A percentile compares a stretch with the other conserved stretches of the same genome.
Evolutionary conservation across 2,329 filamentous ascomycete genomes (phyloP).

Genomic region (Gyromitra esculenta): DNA sequence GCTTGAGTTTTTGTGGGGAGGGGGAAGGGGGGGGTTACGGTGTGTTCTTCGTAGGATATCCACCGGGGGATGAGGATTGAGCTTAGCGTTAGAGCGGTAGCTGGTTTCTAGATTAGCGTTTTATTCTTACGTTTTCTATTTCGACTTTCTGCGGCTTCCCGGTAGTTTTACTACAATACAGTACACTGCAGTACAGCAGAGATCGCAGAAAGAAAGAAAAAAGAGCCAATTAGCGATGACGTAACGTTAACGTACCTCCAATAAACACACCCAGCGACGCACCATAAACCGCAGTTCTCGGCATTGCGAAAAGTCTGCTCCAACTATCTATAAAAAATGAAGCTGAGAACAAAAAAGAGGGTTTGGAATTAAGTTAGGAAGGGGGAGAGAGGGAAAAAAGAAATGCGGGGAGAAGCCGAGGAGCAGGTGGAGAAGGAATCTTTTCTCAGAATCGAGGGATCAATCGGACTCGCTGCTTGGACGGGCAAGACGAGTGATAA

Average conservation of each 20-base stretch:
- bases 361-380: neutral
- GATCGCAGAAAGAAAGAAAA: neutral
- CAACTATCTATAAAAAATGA: neutral
- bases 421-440: slow-evolving; percentile 25
- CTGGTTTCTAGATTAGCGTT: slow-evolving; percentile 61
- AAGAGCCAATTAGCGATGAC: slow-evolving; percentile 25
- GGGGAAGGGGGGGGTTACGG: slow-evolving; percentile 59
- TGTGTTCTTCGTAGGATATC: slow-evolving; percentile 71
- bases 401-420: neutral
- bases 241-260: slow-evolving; percentile 51
- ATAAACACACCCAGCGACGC: slow-evolving; percentile 47
- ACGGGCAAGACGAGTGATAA: slow-evolving; percentile 16
- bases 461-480: slow-evolving; percentile 28
- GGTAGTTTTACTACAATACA: neutral
- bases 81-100: slow-evolving; percentile 75
- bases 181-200: neutral
- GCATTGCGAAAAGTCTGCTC: slow-evolving; percentile 32
- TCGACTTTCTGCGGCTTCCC: neutral
- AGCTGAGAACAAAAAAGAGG: neutral
- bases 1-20: too few species aligned
- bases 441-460: slow-evolving; percentile 25
- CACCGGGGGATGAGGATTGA: slow-evolving; percentile 76
- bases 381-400: neutral
- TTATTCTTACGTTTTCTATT: neutral
- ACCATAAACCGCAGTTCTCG: slow-evolving; percentile 46